Evolutionary conservation across 2,329 filamentous ascomycete species (phyloP).

Genomic region (Orbilia quercus): DNA sequence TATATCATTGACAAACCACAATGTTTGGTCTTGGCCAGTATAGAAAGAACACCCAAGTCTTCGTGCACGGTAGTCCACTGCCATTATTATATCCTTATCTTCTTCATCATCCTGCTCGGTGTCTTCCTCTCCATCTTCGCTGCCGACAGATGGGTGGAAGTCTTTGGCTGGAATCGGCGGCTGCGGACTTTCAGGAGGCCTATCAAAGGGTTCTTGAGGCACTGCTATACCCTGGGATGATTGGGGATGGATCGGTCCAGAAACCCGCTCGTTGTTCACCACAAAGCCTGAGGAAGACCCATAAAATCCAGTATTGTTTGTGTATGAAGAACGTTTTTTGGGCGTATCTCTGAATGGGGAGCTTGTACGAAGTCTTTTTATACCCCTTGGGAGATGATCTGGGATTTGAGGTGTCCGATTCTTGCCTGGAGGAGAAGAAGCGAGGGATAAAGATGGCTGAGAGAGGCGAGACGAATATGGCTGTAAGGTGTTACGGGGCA

Average conservation of each 20-base stretch:
- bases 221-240: not conserved
- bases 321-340: not conserved
- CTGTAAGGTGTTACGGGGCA: constrained; percentile 44
- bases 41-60: constrained; percentile 60
- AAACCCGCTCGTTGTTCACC: not conserved
- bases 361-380: constrained; percentile 29
- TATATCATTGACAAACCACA: constrained; percentile 60
- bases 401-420: not conserved
- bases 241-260: not conserved
- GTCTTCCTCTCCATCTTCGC: not conserved
- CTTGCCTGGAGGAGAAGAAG: constrained; percentile 32
- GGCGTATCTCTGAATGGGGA: constrained; percentile 46
- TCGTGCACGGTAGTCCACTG: constrained; percentile 57
- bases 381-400: constrained; percentile 1
- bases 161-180: not conserved
- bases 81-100: constrained; percentile 59
- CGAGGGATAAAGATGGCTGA: constrained; percentile 12
- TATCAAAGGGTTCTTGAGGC: too few species aligned
- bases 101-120: constrained; percentile 68
- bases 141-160: not conserved
- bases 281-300: constrained; percentile 17
- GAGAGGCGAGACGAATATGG: constrained; percentile 9
- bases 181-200: not conserved
- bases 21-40: constrained; percentile 57
- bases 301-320: not conserved